Evolutionary conservation across 1,139 yeast species (phyloP), one percentile per base, ranked within the genome.

Genomic region (Schizosaccharomyces versatilis): DNA sequence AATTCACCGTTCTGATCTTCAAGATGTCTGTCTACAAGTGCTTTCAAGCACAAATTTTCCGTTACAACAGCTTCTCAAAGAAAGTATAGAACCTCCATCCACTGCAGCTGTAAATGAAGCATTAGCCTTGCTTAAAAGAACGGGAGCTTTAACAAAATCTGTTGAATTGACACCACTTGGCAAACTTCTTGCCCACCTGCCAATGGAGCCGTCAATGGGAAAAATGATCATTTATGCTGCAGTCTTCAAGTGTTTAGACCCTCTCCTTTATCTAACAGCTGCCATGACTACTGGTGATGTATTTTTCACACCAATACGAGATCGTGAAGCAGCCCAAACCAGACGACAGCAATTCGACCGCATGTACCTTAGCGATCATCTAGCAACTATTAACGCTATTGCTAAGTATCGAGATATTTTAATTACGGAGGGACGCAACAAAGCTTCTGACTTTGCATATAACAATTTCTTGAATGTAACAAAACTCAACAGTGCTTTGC

Each of bases 31-130:
- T 61, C 69, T 84, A 57, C 75, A 81, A 53, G 84, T 82, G 64
- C 73, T 93, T 0, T 80, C 84, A 81, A 90, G 90, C 0, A 73
- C 83, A 36, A 69, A 70, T n/a, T 72, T 80, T 59, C 88, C 81
- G 1, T 73, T 73, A 56, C 73, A 68, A 19, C 49, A 49, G 12
- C 82, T 84, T 61, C 70, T 84, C 59, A 69, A 72, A 15, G 70
- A 74, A 42, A 90, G 90, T 1, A 67, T 84, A 54, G 93, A 83
- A 64, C 77, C 84, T 1, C 94, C 94, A 0, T 72, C 72, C 52
- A 66, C 64, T n/a, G 67, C 69, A 1, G 73, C 82, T 1, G 66
- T 83, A 41, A 62, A 66, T 3, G 76, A 74, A 61, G 81, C 93
- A 0, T 75, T 73, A 58, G 71, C 73, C 56, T 69, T 76, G 49